phyloP scores from a whole-genome alignment of 164 flowering plant genomes.

The Hamamelis virginiana region DNA sequence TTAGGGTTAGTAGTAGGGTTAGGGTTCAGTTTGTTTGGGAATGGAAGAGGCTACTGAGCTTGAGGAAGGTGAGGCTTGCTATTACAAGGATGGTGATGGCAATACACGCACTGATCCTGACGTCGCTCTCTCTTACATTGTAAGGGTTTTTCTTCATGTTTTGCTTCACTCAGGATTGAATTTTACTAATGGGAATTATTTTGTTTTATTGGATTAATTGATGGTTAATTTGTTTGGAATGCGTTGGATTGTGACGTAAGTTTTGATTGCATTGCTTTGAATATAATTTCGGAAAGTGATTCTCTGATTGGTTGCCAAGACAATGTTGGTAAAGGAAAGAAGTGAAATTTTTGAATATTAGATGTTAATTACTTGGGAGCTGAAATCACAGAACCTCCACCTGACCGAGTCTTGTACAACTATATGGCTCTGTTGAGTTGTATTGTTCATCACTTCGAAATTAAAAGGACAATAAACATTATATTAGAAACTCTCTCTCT shows the following conservation, averaged over 20 bases:
- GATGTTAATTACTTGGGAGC: not conserved
- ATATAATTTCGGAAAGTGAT: not conserved
- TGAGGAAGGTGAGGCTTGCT: conserved; percentile 49
- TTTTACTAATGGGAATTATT: not conserved
- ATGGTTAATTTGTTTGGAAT: not conserved
- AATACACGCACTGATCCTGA: conserved; percentile 48
- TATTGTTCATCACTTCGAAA: too few species aligned
- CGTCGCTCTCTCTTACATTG: conserved; percentile 67
- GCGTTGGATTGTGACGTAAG: not conserved
- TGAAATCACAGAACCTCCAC: not conserved
- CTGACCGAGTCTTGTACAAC: not conserved
- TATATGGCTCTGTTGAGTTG: not conserved
- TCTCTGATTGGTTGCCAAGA: not conserved
- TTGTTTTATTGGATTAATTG: not conserved
- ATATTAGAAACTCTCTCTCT: too few species aligned
- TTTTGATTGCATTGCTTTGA: not conserved
- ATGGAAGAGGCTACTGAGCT: conserved; percentile 38
- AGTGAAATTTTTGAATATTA: not conserved
- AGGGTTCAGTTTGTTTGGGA: conserved; percentile 18
- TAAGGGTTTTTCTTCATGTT: conserved; percentile 34
- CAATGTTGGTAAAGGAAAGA: not conserved
- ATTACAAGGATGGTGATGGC: conserved; percentile 32
- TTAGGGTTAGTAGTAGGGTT: conserved; percentile 16
- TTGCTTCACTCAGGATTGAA: conserved; percentile 4
- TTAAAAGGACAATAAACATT: too few species aligned